Evolutionary conservation across 139 green algal species (phyloP).

Genomic region (Chlamydomonas incerta): DNA sequence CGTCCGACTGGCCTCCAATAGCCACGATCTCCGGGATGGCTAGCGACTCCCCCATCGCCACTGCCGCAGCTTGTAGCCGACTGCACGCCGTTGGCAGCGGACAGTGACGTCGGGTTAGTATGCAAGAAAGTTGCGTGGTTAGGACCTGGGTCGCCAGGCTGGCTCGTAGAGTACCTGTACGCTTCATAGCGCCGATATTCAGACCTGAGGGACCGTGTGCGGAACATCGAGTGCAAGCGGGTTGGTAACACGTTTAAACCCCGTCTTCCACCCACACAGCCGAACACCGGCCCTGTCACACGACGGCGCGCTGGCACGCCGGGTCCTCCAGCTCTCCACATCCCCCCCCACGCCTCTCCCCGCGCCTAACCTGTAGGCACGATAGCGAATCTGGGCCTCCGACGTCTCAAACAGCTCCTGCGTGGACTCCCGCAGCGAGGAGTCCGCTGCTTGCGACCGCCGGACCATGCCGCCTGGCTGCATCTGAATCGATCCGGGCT

Average conservation of each 20-base stretch:
- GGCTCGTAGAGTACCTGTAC: constrained; percentile 62
- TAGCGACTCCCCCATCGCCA: constrained; percentile 73
- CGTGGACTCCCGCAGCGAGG: constrained; percentile 11
- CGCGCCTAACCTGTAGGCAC: constrained; percentile 66
- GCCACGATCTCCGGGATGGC: constrained; percentile 95
- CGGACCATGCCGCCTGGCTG: background rate
- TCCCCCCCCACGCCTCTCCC: background rate
- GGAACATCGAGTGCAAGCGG: background rate
- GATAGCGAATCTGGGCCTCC: constrained; percentile 76
- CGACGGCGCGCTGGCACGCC: too few species aligned
- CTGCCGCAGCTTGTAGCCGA: constrained; percentile 62
- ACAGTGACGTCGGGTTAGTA: too few species aligned
- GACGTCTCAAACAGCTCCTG: constrained; percentile 75
- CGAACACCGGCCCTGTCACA: too few species aligned
- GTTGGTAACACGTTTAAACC: background rate
- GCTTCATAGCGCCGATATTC: constrained; percentile 63
- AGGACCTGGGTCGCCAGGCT: too few species aligned
- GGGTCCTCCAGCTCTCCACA: too few species aligned
- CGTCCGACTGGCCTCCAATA: constrained; percentile 92
- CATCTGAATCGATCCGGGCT: background rate
- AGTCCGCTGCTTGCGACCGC: background rate
- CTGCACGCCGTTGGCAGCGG: constrained; percentile 8
- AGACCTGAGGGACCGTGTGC: constrained; percentile 27
- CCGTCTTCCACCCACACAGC: background rate
- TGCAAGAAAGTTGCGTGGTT: too few species aligned